These are phyloP conservation scores for Sordariomycetes sp. DNA, from an alignment of 2,329 filamentous ascomycete species.

Conservation along the genomic window DNA sequence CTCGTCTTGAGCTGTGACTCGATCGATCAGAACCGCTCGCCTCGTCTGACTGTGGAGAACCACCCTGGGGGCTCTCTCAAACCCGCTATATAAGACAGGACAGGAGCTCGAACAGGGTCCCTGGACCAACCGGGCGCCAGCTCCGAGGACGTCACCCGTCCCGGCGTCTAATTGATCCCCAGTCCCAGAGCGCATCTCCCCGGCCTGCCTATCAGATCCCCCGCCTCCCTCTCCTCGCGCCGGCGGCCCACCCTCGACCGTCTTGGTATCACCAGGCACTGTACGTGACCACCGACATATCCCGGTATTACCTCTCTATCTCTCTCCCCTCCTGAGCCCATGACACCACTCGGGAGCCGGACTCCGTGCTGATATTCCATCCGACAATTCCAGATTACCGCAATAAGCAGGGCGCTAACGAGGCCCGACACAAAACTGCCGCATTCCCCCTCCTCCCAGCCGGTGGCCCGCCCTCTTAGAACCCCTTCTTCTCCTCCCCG, in stretches of 20 bases:
- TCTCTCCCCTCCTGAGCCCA: constrained; percentile 14
- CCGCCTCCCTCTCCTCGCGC: not conserved
- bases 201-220: constrained; percentile 28
- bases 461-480: constrained; percentile 17
- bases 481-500: constrained; percentile 24
- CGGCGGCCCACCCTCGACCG: not conserved
- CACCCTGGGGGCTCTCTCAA: not conserved
- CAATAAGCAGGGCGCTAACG: too few species aligned
- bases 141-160: not conserved
- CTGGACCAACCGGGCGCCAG: constrained; percentile 3
- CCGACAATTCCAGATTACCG: constrained; percentile 4
- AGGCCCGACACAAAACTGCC: constrained; percentile 23
- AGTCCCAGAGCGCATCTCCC: constrained; percentile 24
- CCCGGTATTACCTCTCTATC: constrained; percentile 10
- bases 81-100: not conserved
- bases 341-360: not conserved
- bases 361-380: constrained; percentile 10
- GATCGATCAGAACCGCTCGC: not conserved
- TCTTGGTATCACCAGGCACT: constrained; percentile 7
- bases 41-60: not conserved
- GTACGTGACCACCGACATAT: constrained; percentile 20
- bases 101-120: not conserved
- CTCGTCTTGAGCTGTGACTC: not conserved
- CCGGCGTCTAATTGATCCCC: constrained; percentile 29
- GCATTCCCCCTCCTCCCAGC: constrained; percentile 13